These are phyloP conservation scores for Elsinoe perseae DNA, from an alignment of 2,329 filamentous ascomycete species.

Conservation along the genomic window DNA sequence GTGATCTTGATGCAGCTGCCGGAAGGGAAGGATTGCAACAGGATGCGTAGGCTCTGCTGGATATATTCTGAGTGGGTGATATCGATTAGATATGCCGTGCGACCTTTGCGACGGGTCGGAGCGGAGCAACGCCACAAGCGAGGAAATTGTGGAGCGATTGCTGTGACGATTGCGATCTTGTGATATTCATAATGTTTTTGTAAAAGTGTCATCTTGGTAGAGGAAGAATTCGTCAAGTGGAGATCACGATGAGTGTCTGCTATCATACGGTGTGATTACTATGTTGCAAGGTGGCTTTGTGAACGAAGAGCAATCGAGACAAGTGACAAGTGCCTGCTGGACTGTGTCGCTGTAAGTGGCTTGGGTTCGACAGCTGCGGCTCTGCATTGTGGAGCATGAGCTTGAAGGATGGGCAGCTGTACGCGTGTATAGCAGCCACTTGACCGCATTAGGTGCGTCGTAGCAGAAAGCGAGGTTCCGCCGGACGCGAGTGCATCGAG, in stretches of 20 bases:
- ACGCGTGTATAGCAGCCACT: neutral
- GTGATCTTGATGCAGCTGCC: conserved; percentile 5
- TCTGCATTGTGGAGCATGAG: neutral
- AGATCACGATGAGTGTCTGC: neutral
- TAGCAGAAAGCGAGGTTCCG: neutral
- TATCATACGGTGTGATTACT: neutral
- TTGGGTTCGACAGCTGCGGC: conserved; percentile 6
- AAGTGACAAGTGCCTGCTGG: neutral
- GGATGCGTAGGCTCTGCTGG: neutral
- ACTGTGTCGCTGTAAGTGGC: neutral
- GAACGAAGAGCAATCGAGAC: neutral
- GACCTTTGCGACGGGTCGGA: conserved; percentile 1
- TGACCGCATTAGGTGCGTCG: neutral
- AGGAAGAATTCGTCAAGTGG: neutral
- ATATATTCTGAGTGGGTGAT: neutral
- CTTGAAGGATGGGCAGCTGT: neutral
- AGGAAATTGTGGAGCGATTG: neutral
- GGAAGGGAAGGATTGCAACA: neutral
- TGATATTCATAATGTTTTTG: neutral
- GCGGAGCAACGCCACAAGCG: conserved; percentile 2
- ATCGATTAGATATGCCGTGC: neutral
- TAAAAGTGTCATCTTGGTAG: neutral
- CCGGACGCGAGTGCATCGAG: neutral
- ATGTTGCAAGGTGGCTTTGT: neutral
- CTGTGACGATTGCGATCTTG: neutral